Evolutionary conservation across 768 basidiomycete species (phyloP).

Genomic region (Crepidotus variabilis): DNA sequence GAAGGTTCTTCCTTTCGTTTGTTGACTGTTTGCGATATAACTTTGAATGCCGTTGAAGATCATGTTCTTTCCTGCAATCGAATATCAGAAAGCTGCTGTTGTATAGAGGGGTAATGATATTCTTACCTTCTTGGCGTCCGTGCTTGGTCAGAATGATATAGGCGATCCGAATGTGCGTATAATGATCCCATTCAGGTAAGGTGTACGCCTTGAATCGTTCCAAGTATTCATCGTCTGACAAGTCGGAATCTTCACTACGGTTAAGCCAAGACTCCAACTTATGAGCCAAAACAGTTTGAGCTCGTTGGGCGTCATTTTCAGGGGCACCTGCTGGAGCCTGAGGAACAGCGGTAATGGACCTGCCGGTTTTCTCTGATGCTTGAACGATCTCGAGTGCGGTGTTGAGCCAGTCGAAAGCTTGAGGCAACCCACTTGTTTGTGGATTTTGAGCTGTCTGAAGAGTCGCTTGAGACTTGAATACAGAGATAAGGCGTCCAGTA

Average conservation of each 20-base stretch:
- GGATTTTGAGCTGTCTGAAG: slow-evolving; percentile 9
- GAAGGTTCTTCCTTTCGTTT: slow-evolving; percentile 34
- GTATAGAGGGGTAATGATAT: not conserved
- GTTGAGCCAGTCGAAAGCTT: slow-evolving; percentile 39
- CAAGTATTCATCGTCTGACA: slow-evolving; percentile 28
- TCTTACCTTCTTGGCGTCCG: slow-evolving; percentile 38
- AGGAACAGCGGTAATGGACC: not conserved
- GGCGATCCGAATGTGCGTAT: slow-evolving; percentile 41
- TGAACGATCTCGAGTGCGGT: slow-evolving; percentile 25
- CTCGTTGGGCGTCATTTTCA: slow-evolving; percentile 11
- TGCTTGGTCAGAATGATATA: slow-evolving; percentile 36
- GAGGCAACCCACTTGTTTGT: slow-evolving; percentile 22
- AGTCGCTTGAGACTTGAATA: slow-evolving; percentile 23
- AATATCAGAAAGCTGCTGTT: not conserved
- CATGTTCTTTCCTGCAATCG: slow-evolving; percentile 34
- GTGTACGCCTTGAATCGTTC: slow-evolving; percentile 26
- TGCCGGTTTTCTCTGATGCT: slow-evolving; percentile 1
- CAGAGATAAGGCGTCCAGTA: slow-evolving; percentile 21
- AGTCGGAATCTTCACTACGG: slow-evolving; percentile 24
- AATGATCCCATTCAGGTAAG: slow-evolving; percentile 45
- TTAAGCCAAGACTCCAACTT: slow-evolving; percentile 35
- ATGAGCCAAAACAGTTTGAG: slow-evolving; percentile 21
- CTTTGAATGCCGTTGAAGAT: slow-evolving; percentile 38
- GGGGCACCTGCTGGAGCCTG: not conserved
- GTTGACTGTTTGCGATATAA: slow-evolving; percentile 33